Base-by-base conservation (phyloP, 371 early-diverging fungal species). In the Saksenaea vasiformis region DNA sequence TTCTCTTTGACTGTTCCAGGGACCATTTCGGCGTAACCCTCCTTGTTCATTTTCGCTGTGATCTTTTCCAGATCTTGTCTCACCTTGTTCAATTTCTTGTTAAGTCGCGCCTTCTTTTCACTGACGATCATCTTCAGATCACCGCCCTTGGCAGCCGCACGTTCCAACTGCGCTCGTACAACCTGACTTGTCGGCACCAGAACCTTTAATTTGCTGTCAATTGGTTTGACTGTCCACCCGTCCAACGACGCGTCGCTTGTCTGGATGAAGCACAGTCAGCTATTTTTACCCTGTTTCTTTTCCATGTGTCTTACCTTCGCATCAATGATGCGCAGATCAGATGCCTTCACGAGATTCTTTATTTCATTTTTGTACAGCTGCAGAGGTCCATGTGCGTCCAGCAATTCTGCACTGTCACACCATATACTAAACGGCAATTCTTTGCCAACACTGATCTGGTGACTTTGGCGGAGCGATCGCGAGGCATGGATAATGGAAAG, bases 401-500 rank as follows among this genome's bases (percentile, higher is more conserved):
- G 34, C 19, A 79, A 56, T 24, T 63, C 62, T 4, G 65, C 15
- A 28, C 84, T 78, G 28, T 64, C 66, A 44, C 74, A 76, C 69
- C 79, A 76, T 47, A 89, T 78, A 0, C 64, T 80, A 60, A 87
- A 84, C 2, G 87, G 85, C 38, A 87, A 56, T 24, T 72, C 69
- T 31, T 79, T 72, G 22, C 77, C 68, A 24, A 83, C 71, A 56
- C 84, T 80, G 27, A 87, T 82, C 61, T 84, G 85, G 55, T 89
- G 79, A n/a, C 77, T 77, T 63, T 89, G 87, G 17, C 89, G 80
- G 27, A 89, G 53, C 1, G 89, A 85, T 26, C 89, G 74, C 11
- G 86, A 83, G 14, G 87, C 89, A 57, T 84, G 87, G n/a, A 89
- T 85, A 34, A 89, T 74, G 14, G 76, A 72, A 15, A 87, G 66